Conservation (phyloP, 2,329 filamentous ascomycete species). For the Balansia obtecta region DNA sequence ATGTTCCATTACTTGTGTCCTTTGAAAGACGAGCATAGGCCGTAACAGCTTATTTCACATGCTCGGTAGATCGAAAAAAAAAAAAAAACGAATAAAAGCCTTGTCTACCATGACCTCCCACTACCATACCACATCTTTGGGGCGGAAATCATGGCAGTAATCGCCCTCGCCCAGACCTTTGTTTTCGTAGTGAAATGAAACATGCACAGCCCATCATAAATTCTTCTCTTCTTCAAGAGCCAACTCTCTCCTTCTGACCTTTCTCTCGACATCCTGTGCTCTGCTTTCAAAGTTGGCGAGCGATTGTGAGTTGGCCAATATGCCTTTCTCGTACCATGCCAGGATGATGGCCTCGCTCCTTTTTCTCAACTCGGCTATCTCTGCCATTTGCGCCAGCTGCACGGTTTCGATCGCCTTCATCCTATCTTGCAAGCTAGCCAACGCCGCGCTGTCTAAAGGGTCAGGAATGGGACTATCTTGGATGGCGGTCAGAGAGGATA, state of each 20-base stretch:
- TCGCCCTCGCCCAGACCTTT: neutral
- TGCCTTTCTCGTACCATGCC: conserved; percentile 61
- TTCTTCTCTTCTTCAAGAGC: conserved; percentile 37
- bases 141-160: neutral
- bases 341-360: conserved; percentile 51
- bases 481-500: conserved; percentile 45
- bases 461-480: conserved; percentile 45
- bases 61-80: no score
- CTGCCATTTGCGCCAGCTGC: conserved; percentile 48
- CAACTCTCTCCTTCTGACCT: conserved; percentile 51
- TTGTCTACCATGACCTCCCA: neutral
- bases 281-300: conserved; percentile 62
- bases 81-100: no score
- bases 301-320: conserved; percentile 54
- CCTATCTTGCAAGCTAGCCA: conserved; percentile 46
- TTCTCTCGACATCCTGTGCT: conserved; percentile 51
- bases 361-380: conserved; percentile 50
- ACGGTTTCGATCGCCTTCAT: conserved; percentile 49
- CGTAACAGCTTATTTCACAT: no score
- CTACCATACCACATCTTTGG: neutral
- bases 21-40: no score
- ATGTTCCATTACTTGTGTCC: no score
- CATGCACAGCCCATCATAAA: conserved; percentile 11
- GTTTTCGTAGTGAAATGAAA: neutral
- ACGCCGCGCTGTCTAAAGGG: conserved; percentile 37